These are phyloP conservation scores for Zea mays DNA, from an alignment of 176 grass and related monocot genomes.

Conservation along the genomic window Zm-B73-REFERENCE-NAM-5.0 NC_050105.1:149658001-149658500, in stretches of 20 bases:
- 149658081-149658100: background rate
- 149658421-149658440: background rate
- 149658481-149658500: background rate
- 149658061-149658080: background rate
- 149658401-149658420: background rate
- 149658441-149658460: background rate
- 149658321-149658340: slow-evolving; percentile 71
- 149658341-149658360: slow-evolving; percentile 66
- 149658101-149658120: background rate
- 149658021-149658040: no score
- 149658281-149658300: slow-evolving; percentile 73
- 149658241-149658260: slow-evolving; percentile 57
- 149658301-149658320: slow-evolving; percentile 59
- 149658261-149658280: slow-evolving; percentile 50
- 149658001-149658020: background rate
- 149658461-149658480: background rate
- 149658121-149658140: slow-evolving; percentile 5
- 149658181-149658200: background rate
- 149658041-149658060: no score
- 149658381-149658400: slow-evolving; percentile 81
- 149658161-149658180: background rate
- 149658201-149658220: background rate
- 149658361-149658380: slow-evolving; percentile 89
- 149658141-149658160: background rate
- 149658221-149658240: slow-evolving; percentile 6